Base-by-base conservation (phyloP, 768 basidiomycete genomes). In the Rhodotorula babjevae region DNA sequence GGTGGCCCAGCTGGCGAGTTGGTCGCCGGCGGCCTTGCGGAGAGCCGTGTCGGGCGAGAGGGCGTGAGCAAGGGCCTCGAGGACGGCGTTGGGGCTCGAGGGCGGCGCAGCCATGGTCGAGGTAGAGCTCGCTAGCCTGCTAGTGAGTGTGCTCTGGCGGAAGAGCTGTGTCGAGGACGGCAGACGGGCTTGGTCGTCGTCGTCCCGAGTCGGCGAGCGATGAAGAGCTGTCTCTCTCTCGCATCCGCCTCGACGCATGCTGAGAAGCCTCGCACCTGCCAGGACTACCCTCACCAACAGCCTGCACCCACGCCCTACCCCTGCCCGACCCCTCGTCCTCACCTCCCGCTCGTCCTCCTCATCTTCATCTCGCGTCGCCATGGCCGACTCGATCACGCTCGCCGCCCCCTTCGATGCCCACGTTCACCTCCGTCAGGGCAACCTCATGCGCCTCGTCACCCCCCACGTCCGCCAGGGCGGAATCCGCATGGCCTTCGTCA, bases 381-480 rank as follows among this genome's bases (percentile, higher is more conserved):
- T 33, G 31, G 0, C n/a, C 10, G 55, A 61, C 64, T 11, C n/a
- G 1, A 52, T 76, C 59, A 69, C 68, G n/a, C 64, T 76, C 60
- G 61, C 71, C 4, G 76, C 90, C 3, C 91, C 92, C 25, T 89
- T 91, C 46, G 92, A 93, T 83, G 95, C 96, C 79, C 96, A 99
- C 83, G 94, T 97, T 76, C 95, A 99, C 81, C 87, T 99, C 42
- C 87, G 96, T 55, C 92, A 98, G 80, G 93, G 91, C 42, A 82
- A 86, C 46, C 83, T 99, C 74, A 88, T 89, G 36, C 82, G 86
- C 65, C 86, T 98, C 23, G 93, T 98, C 50, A 88, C 89, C 11
- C 92, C 93, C 25, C 93, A 97, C 83, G 90, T 99, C 64, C 85
- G 87, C 47, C 83, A 87, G 80, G 96, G 96, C 57, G 96, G 96